phyloP scores from a whole-genome alignment of 306 rosid species.

The Luffa aegyptiaca region DNA sequence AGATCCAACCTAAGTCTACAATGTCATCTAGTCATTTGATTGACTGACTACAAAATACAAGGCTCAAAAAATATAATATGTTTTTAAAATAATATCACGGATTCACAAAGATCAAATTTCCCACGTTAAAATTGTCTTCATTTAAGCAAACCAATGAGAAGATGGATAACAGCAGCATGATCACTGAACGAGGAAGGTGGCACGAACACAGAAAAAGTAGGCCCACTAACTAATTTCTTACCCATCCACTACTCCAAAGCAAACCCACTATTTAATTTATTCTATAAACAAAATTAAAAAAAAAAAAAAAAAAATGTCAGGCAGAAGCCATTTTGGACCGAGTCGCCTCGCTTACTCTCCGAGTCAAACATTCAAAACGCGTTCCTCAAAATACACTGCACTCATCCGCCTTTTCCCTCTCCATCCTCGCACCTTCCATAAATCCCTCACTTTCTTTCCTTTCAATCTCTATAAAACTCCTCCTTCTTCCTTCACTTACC shows the following conservation, averaged over 20 bases:
- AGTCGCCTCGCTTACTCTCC: neutral
- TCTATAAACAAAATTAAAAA: too few relatives aligned
- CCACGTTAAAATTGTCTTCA: too few relatives aligned
- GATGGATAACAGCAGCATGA: neutral
- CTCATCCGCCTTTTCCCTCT: neutral
- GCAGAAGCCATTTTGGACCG: constrained; percentile 2
- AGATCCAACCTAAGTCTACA: too few relatives aligned
- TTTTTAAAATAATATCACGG: too few relatives aligned
- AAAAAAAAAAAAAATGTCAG: neutral
- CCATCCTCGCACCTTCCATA: neutral
- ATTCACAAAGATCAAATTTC: too few relatives aligned
- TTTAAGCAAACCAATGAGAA: too few relatives aligned
- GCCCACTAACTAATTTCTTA: neutral
- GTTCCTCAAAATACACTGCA: neutral
- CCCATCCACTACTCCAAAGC: neutral
- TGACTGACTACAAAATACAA: too few relatives aligned
- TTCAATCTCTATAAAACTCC: neutral
- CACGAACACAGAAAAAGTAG: neutral
- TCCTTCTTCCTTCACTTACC: neutral
- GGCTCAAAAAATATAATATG: too few relatives aligned
- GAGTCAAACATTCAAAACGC: neutral
- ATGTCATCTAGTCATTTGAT: too few relatives aligned
- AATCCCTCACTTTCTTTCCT: neutral
- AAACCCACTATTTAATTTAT: neutral
- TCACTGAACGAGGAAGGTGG: neutral